Conservation (phyloP, 192 early-diverging fungal species). For the Coemansia sp. region DNA sequence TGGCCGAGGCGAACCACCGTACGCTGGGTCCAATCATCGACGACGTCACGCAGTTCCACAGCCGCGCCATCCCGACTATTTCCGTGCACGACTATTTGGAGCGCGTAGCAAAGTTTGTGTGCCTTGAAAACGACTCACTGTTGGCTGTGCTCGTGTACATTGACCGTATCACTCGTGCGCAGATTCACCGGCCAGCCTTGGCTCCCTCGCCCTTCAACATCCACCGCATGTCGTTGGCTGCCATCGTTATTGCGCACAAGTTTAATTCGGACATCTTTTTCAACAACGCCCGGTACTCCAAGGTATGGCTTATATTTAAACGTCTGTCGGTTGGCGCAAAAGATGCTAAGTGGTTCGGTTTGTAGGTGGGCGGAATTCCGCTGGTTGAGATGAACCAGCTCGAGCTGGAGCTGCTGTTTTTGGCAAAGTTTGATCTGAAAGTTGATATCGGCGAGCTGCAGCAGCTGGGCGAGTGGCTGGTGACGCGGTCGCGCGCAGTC, state of each 20-base stretch:
- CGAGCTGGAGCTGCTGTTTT: conserved; percentile 73
- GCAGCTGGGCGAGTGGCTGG: conserved; percentile 61
- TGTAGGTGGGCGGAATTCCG: conserved; percentile 71
- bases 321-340: no score
- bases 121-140: conserved; percentile 66
- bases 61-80: conserved; percentile 66
- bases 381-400: conserved; percentile 70
- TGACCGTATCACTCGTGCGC: conserved; percentile 59
- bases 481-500: conserved; percentile 2
- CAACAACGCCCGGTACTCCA: conserved; percentile 71
- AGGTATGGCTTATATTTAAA: conserved; percentile 16
- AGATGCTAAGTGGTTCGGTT: no score
- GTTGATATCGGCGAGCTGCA: conserved; percentile 63
- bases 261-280: conserved; percentile 75
- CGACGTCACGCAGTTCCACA: conserved; percentile 68
- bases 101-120: conserved; percentile 68
- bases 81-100: conserved; percentile 63
- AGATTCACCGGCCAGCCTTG: conserved; percentile 53
- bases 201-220: conserved; percentile 67
- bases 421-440: conserved; percentile 69
- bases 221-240: conserved; percentile 69
- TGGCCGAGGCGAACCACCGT: conserved; percentile 26
- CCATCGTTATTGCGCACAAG: conserved; percentile 71
- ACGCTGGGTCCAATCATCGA: conserved; percentile 15
- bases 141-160: conserved; percentile 73